A percentile compares a stretch with the other conserved stretches of the same genome.
Conservation (phyloP, 371 early-diverging fungal species). For the Actinomortierella ambigua region DNA sequence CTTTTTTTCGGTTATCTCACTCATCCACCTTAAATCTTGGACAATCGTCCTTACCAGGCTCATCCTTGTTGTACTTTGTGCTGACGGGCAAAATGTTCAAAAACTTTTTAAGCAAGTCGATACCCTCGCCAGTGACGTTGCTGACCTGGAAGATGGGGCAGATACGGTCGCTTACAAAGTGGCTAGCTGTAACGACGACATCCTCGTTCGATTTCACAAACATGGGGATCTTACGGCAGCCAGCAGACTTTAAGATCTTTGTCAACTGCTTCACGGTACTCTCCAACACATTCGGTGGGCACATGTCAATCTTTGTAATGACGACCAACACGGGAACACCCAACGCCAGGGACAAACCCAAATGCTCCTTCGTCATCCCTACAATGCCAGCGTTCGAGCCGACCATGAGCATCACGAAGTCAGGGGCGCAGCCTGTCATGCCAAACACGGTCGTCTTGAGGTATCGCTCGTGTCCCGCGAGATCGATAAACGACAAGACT, state of each 20-base stretch:
- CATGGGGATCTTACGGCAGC: conserved; percentile 91
- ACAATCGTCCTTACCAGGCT: conserved; percentile 41
- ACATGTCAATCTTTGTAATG: conserved; percentile 92
- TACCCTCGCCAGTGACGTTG: conserved; percentile 90
- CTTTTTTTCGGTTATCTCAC: too few relatives aligned
- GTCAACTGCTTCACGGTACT: conserved; percentile 82
- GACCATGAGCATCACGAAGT: conserved; percentile 91
- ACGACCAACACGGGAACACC: conserved; percentile 89
- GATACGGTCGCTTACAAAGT: conserved; percentile 84
- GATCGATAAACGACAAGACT: conserved; percentile 85
- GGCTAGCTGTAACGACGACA: conserved; percentile 81
- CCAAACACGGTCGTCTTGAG: conserved; percentile 94
- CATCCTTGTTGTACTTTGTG: conserved; percentile 64
- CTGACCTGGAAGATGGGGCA: conserved; percentile 95
- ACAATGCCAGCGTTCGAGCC: conserved; percentile 92
- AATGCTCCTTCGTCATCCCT: conserved; percentile 94
- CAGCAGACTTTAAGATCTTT: conserved; percentile 83
- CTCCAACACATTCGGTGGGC: conserved; percentile 84
- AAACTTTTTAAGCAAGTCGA: conserved; percentile 82
- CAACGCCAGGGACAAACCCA: conserved; percentile 87
- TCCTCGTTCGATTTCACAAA: conserved; percentile 72
- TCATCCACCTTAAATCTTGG: neutral
- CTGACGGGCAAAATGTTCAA: conserved; percentile 81
- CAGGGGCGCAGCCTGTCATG: conserved; percentile 89
- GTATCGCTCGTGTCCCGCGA: conserved; percentile 94